Percentiles rank a stretch among this genome's conserved stretches.
phyloP scores from a whole-genome alignment of 371 early-diverging fungal species.

The Rhizopus arrhizus region DNA sequence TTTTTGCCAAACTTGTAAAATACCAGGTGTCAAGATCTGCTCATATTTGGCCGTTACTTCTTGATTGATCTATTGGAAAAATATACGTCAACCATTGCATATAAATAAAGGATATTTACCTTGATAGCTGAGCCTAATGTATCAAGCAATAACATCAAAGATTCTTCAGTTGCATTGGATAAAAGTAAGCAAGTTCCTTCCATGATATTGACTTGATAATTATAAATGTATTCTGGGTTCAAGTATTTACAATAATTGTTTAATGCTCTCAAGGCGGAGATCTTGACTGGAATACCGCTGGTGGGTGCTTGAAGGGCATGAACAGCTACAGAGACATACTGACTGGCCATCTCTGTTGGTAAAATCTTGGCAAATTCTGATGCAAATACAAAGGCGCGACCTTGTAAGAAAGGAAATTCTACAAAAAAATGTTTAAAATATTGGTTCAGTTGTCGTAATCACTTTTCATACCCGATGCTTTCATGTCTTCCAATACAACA shows the following conservation, averaged over 20 bases:
- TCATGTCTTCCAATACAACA: constrained; percentile 74
- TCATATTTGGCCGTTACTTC: constrained; percentile 75
- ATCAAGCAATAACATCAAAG: constrained; percentile 79
- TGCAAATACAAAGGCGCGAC: constrained; percentile 86
- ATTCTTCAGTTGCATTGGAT: constrained; percentile 72
- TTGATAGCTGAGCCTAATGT: constrained; percentile 73
- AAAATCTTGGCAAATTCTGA: constrained; percentile 78
- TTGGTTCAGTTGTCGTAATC: background rate
- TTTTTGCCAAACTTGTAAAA: constrained; percentile 77
- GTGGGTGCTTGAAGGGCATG: constrained; percentile 65
- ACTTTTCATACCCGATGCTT: constrained; percentile 48
- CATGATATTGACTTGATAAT: constrained; percentile 71
- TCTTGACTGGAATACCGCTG: constrained; percentile 67
- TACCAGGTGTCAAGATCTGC: constrained; percentile 68
- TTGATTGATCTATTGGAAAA: constrained; percentile 54
- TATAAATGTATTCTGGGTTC: constrained; percentile 57
- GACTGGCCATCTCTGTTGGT: constrained; percentile 64
- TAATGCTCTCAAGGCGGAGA: constrained; percentile 81
- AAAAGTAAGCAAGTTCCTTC: constrained; percentile 69
- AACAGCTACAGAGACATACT: constrained; percentile 76
- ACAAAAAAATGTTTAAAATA: background rate
- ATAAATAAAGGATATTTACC: constrained; percentile 32
- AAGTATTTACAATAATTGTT: constrained; percentile 71
- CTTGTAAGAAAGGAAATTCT: constrained; percentile 83
- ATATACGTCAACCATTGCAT: background rate